Percentiles rank a stretch among this genome's conserved stretches.
phyloP scores from a whole-genome alignment of 768 basidiomycete species.

The Pholiota conissans region DNA sequence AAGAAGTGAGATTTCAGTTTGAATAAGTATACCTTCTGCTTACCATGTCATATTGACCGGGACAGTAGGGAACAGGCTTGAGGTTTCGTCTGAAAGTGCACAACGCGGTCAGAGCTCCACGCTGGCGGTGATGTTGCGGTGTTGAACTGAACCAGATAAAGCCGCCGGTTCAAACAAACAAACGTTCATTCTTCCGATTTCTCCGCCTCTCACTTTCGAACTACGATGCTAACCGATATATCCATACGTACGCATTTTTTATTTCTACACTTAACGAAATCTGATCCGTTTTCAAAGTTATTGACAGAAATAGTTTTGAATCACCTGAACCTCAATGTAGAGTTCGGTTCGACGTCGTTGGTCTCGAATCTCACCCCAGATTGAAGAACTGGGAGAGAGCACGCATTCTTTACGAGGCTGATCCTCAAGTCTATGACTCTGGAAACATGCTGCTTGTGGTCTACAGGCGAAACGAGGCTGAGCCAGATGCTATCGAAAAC shows the following conservation, averaged over 20 bases:
- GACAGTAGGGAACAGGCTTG: too few species aligned
- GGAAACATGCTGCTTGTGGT: background rate
- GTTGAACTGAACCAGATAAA: too few species aligned
- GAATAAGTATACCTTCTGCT: too few species aligned
- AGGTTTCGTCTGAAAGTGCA: too few species aligned
- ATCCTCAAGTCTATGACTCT: background rate
- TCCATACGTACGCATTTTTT: background rate
- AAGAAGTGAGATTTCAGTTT: too few species aligned
- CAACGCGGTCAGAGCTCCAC: too few species aligned
- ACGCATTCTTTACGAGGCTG: background rate
- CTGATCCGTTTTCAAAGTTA: background rate
- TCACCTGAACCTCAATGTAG: background rate
- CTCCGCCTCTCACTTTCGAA: too few species aligned
- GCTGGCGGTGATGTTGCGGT: too few species aligned
- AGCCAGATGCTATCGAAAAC: background rate
- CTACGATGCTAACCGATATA: background rate
- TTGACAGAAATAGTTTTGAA: background rate
- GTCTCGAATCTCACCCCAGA: rapidly evolving
- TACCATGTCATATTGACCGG: too few species aligned
- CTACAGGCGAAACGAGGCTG: background rate
- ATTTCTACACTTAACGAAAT: background rate
- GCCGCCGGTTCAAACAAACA: too few species aligned
- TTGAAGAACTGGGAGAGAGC: background rate
- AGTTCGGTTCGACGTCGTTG: background rate
- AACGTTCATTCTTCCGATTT: too few species aligned